Conservation (phyloP, 2,329 filamentous ascomycete species). For the Penicillium griseofulvum region DNA sequence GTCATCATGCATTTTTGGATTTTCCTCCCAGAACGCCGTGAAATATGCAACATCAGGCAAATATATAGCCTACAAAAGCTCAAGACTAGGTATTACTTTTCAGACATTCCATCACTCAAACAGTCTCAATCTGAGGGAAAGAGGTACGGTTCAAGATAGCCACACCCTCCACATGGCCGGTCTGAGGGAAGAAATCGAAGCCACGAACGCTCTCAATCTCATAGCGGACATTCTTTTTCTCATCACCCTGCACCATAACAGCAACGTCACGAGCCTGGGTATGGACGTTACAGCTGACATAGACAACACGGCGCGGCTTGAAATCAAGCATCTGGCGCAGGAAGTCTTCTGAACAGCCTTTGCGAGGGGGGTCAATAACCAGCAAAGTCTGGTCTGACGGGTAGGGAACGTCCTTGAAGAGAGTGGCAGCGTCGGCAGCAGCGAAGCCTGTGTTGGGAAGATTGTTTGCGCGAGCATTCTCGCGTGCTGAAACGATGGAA, state of each 20-base stretch:
- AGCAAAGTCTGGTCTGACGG: conserved; percentile 80
- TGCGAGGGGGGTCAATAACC: conserved; percentile 94
- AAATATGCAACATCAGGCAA: conserved; percentile 7
- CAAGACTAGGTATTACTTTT: neutral
- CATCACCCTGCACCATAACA: conserved; percentile 69
- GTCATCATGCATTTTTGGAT: neutral
- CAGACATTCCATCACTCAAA: neutral
- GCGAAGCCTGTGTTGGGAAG: conserved; percentile 79
- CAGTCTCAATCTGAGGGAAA: conserved; percentile 12
- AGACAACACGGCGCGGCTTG: conserved; percentile 76
- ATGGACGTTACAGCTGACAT: conserved; percentile 97
- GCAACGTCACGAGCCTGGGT: conserved; percentile 94
- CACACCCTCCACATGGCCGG: conserved; percentile 65
- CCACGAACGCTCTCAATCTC: conserved; percentile 86
- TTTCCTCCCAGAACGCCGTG: conserved; percentile 7
- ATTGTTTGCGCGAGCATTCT: conserved; percentile 75
- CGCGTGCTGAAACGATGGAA: conserved; percentile 73
- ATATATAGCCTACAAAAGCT: neutral
- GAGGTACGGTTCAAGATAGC: conserved; percentile 53
- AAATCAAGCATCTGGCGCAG: conserved; percentile 75
- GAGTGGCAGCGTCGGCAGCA: conserved; percentile 77
- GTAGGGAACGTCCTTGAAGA: conserved; percentile 76
- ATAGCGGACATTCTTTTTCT: conserved; percentile 54
- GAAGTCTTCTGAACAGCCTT: conserved; percentile 87
- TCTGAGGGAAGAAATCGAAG: conserved; percentile 97